A percentile compares a stretch with the other conserved stretches of the same genome.
phyloP scores from a whole-genome alignment of 345 rosid genomes.

The Eucalyptus marginata region DNA sequence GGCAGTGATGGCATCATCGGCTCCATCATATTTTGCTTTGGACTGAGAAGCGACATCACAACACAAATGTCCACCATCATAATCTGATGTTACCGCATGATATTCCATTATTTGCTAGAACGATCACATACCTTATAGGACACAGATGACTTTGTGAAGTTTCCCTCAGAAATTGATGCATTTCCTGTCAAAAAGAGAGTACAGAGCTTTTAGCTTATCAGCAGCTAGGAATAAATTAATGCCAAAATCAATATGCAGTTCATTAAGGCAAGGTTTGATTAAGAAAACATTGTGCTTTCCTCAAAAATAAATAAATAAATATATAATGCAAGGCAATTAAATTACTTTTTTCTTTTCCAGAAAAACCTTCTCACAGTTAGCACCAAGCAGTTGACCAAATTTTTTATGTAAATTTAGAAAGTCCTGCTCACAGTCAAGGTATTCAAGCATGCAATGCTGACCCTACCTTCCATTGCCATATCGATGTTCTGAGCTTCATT shows the following conservation, averaged over 20 bases:
- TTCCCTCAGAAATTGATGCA: slow-evolving; percentile 22
- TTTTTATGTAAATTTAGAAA: background rate
- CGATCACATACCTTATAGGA: slow-evolving; percentile 37
- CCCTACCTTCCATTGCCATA: slow-evolving; percentile 19
- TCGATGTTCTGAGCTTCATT: slow-evolving; percentile 39
- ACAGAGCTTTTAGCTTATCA: background rate
- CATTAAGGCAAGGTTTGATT: background rate
- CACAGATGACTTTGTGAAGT: slow-evolving; percentile 24
- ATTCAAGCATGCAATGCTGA: slow-evolving; percentile 22
- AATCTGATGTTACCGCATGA: background rate
- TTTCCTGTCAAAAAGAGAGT: background rate
- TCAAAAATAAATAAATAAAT: background rate
- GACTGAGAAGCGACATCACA: slow-evolving; percentile 17
- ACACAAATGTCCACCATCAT: background rate
- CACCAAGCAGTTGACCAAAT: background rate
- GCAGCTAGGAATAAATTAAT: background rate
- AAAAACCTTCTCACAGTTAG: background rate
- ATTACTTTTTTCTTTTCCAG: background rate
- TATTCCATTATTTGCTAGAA: background rate
- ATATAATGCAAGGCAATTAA: background rate
- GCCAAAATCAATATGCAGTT: background rate
- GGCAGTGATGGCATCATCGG: background rate
- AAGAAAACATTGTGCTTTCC: background rate
- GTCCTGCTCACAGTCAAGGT: background rate
- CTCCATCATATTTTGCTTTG: slow-evolving; percentile 28